Conservation (phyloP, 768 basidiomycete species). For the Tricholoma sp. region DNA sequence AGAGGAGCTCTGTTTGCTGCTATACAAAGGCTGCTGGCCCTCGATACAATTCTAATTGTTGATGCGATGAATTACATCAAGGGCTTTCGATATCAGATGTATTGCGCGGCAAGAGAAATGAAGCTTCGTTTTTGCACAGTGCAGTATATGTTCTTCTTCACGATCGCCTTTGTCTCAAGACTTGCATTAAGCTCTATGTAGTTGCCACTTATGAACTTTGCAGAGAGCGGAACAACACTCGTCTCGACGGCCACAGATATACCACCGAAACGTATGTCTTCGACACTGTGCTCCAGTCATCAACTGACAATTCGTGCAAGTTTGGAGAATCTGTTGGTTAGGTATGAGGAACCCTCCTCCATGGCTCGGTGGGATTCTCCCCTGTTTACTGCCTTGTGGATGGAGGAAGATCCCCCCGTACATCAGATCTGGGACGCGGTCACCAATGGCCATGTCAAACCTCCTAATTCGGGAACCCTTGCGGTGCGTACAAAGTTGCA, state of each 20-base stretch:
- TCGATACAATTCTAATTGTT: constrained; percentile 77
- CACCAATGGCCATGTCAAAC: constrained; percentile 74
- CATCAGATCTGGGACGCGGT: constrained; percentile 78
- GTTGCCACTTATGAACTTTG: constrained; percentile 72
- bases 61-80: constrained; percentile 98
- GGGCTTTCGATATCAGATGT: constrained; percentile 96
- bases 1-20: constrained; percentile 80
- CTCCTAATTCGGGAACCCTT: constrained; percentile 81
- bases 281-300: neutral
- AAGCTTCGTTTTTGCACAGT: constrained; percentile 87
- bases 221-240: constrained; percentile 63
- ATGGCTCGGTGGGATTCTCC: constrained; percentile 99
- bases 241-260: constrained; percentile 50
- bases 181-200: constrained; percentile 58
- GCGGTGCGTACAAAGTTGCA: constrained; percentile 38
- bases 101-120: constrained; percentile 89
- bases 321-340: constrained; percentile 78
- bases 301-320: constrained; percentile 30
- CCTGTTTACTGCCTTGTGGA: constrained; percentile 78
- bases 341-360: constrained; percentile 95
- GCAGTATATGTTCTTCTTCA: constrained; percentile 19
- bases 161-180: neutral
- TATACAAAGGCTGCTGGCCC: constrained; percentile 66
- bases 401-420: constrained; percentile 59
- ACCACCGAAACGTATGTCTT: constrained; percentile 63